Base-by-base conservation (phyloP, 1,139 yeast genomes). In the Blastobotrys indianensis region DNA sequence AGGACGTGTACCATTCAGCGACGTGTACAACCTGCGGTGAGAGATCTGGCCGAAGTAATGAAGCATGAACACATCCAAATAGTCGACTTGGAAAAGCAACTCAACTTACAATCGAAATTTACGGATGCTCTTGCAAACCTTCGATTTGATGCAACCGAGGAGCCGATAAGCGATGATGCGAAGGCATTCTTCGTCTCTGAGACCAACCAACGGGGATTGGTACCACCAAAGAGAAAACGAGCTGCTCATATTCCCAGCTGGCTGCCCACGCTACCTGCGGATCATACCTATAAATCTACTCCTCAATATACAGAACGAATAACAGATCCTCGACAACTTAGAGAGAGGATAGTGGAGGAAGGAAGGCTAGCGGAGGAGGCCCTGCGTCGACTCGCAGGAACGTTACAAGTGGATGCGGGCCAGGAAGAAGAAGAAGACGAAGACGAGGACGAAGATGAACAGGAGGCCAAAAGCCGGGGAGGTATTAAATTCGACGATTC, bases 211-310 rank as follows among this genome's bases (percentile, higher is more conserved):
- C 57, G 47, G 47, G 53, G 53, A 43, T 56, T 54, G 46, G 56
- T 51, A 37, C 61, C 92, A 0, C 72, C 80, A 13, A 69, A 73
- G 11, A 68, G 74, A 28, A 59, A 65, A 16, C 65, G 71, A 35
- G 80, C 79, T n/a, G 59, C 62, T 2, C 78, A 80, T 54, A 74
- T 85, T 3, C 94, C 94, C 0, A 58, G 67, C 3, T 87, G 87
- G 79, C 68, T 90, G 58, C 97, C 97, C 0, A 80, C 79, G 17
- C 72, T 88, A 33, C 97, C 97, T 1, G 96, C 97, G 0, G 95
- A 86, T 58, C 94, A 88, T 64, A 90, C 97, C 0, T 90, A 83
- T 61, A 80, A 79, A 63, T 75, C 79, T 44, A 85, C 96, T 0
- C 83, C 95, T 0, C 73, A 75, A 51, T 86, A 72, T 60, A 73